Evolutionary conservation across 2,329 filamentous ascomycete species (phyloP).

Genomic region (Aureobasidium pullulans): DNA sequence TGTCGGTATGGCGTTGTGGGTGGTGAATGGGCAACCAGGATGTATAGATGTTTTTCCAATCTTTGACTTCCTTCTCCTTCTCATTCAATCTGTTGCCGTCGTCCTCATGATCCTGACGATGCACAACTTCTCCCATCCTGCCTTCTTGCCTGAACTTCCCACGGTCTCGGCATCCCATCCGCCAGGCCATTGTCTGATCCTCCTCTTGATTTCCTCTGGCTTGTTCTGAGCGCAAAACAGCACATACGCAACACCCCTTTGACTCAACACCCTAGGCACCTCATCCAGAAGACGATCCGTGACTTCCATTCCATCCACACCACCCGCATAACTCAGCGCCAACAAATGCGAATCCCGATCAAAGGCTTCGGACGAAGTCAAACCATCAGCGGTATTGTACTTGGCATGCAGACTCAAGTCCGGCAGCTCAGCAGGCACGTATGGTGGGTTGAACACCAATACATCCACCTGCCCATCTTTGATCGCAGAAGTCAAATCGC

Average conservation of each 20-base stretch:
- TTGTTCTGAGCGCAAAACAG: constrained; percentile 86
- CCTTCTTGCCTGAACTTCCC: constrained; percentile 74
- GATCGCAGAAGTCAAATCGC: constrained; percentile 61
- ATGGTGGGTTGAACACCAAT: constrained; percentile 93
- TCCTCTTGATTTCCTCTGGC: constrained; percentile 63
- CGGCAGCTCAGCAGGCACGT: constrained; percentile 56
- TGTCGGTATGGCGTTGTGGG: background rate
- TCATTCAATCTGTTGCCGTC: background rate
- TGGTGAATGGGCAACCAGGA: background rate
- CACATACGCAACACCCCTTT: constrained; percentile 75
- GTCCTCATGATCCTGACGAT: constrained; percentile 60
- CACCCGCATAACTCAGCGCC: constrained; percentile 81
- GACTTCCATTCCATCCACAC: constrained; percentile 85
- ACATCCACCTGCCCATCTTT: constrained; percentile 61
- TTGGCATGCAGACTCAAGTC: constrained; percentile 34
- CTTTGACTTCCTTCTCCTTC: background rate
- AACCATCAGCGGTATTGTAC: constrained; percentile 18
- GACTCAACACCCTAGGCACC: constrained; percentile 57
- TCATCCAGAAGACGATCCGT: constrained; percentile 70
- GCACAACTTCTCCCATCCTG: constrained; percentile 90
- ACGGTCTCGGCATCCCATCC: constrained; percentile 72
- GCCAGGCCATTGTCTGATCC: constrained; percentile 50
- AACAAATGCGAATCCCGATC: constrained; percentile 78
- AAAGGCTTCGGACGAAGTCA: constrained; percentile 39
- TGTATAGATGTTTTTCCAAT: background rate